These are phyloP conservation scores for Ascobolus immersus DNA, from an alignment of 495 filamentous ascomycete genomes.

Conservation along the genomic window DNA sequence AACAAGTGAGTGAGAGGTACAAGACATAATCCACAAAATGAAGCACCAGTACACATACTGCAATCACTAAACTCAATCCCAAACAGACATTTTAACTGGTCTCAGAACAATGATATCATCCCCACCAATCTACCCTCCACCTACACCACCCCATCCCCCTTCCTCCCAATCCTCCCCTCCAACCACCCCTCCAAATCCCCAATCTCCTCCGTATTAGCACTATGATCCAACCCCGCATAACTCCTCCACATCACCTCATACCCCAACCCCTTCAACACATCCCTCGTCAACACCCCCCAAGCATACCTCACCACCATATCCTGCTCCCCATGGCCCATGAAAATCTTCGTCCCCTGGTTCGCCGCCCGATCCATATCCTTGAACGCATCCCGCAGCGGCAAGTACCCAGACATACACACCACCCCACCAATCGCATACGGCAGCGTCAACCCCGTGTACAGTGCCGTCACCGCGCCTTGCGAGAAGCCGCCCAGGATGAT, in stretches of 20 bases:
- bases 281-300: conserved; percentile 39
- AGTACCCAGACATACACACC: conserved; percentile 60
- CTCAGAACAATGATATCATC: too few relatives aligned
- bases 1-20: too few relatives aligned
- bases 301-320: conserved; percentile 44
- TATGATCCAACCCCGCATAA: conserved; percentile 50
- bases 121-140: too few relatives aligned
- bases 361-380: conserved; percentile 30
- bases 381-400: conserved; percentile 49
- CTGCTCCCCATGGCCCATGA: conserved; percentile 57
- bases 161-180: conserved; percentile 24
- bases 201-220: conserved; percentile 54
- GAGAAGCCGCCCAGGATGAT: conserved; percentile 53
- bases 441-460: conserved; percentile 40
- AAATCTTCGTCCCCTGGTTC: conserved; percentile 62
- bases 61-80: too few relatives aligned
- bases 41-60: too few relatives aligned
- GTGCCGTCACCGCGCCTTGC: conserved; percentile 30
- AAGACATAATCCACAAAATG: too few relatives aligned
- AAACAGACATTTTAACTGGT: too few relatives aligned
- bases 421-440: conserved; percentile 62
- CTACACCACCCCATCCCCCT: too few relatives aligned
- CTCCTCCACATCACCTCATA: conserved; percentile 48
- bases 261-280: conserved; percentile 36
- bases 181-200: conserved; percentile 63